Conservation (phyloP, 441 rosid species). For the Omphalea diandra region DNA sequence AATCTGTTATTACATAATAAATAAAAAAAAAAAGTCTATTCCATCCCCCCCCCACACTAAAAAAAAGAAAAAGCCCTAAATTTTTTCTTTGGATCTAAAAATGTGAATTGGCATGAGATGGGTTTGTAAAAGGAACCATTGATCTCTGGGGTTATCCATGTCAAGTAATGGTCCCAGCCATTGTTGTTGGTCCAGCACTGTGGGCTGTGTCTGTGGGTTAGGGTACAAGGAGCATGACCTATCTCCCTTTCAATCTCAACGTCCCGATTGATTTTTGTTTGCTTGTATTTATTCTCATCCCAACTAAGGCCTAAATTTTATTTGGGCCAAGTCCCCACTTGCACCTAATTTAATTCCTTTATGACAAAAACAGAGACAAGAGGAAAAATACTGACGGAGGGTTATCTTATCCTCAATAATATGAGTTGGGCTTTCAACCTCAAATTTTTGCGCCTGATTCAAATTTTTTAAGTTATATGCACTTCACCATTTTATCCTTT, state of each 20-base stretch:
- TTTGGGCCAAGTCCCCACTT: conserved; percentile 30
- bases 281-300: conserved; percentile 37
- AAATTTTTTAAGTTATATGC: too few species aligned
- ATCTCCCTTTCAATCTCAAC: conserved; percentile 31
- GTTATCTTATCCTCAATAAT: conserved; percentile 18
- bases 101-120: too few species aligned
- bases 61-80: too few species aligned
- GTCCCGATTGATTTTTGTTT: conserved; percentile 34
- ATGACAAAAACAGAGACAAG: neutral
- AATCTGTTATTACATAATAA: too few species aligned
- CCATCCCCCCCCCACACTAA: too few species aligned
- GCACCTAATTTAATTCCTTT: conserved; percentile 22
- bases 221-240: conserved; percentile 54
- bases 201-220: conserved; percentile 61
- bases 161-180: conserved; percentile 37
- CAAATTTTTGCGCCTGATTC: too few species aligned
- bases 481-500: too few species aligned
- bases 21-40: too few species aligned
- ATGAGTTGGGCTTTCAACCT: conserved; percentile 4
- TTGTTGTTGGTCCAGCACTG: conserved; percentile 35
- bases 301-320: conserved; percentile 30
- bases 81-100: too few species aligned
- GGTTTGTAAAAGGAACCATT: too few species aligned
- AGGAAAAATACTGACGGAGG: too few species aligned
- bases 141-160: too few species aligned